Evolutionary conservation across 2,329 filamentous ascomycete species (phyloP), one percentile per base, ranked within the genome.

Genomic region (Epichloe aotearoae): DNA sequence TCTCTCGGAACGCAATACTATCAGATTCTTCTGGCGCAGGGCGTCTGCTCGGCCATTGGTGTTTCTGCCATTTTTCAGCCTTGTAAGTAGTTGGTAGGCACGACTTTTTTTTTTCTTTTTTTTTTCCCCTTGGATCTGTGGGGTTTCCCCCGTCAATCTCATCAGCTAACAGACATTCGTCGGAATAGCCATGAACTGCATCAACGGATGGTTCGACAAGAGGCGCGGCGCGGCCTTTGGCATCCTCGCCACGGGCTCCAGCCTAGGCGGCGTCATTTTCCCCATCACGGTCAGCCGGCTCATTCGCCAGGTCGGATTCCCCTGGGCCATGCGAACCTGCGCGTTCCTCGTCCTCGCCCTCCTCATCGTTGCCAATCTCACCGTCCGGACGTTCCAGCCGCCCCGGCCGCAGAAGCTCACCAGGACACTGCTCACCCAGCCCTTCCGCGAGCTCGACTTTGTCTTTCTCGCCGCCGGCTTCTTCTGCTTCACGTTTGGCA

Each of bases 1-100:
- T 73, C 69, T 38, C 61, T 82, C 34, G 55, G 58, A 5, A 62
- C 54, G 0, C 39, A 65, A 45, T 68, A 66, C 55, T 67, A 63
- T 47, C 65, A 68, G 48, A 62, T 67, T 48, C 54, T 68, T 14
- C 55, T 68, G 1, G 56, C 62, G 8, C 65, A 68, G 46, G 61
- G 62, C 3, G 54, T 67, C 4, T 64, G 62, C 53, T 60, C 57
- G 12, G 60, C 59, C 39, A 54, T 67, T 30, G 63, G 64, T 23
- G 56, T 59, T 30, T 55, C 57, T 1, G 57, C 59, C 46, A 58
- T 65, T 42, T 61, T 62, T 26, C 57, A 60, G 46, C 59, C 59
- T 33, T 42, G 54, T 59, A 50, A 37, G 43, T 47, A 12, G 11
- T 36, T 11, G 12, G 20, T 12, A 10, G 44, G 7, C 17, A n/a